These are phyloP conservation scores for Ajuga reptans DNA, from an alignment of 305 asterid genomes.

Conservation along the genomic window DNA sequence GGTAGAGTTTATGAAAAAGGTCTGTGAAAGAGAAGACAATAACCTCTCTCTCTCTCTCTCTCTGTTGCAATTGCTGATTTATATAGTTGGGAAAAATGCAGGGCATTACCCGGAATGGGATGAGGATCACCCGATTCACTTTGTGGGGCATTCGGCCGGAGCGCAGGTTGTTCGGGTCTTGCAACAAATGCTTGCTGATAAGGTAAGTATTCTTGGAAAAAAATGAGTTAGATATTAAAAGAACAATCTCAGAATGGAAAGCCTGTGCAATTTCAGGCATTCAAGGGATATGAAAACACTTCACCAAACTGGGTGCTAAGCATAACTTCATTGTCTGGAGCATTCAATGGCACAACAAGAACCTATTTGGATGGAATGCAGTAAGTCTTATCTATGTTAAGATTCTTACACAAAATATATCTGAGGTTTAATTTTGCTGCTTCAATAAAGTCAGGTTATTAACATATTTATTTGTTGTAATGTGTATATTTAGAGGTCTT, in stretches of 20 bases:
- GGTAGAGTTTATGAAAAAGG: conserved; percentile 73
- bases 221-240: background rate
- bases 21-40: conserved; percentile 6
- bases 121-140: conserved; percentile 86
- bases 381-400: conserved; percentile 33
- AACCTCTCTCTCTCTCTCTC: too few species aligned
- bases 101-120: conserved; percentile 97
- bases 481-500: background rate
- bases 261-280: conserved; percentile 44
- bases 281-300: conserved; percentile 60
- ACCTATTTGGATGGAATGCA: conserved; percentile 86
- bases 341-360: conserved; percentile 93
- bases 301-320: conserved; percentile 81
- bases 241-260: background rate
- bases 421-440: background rate
- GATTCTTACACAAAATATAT: background rate
- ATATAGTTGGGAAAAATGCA: conserved; percentile 23
- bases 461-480: background rate
- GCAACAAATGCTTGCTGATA: conserved; percentile 97
- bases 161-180: conserved; percentile 85
- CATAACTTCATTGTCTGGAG: conserved; percentile 87
- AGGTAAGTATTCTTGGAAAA: conserved; percentile 34
- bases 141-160: conserved; percentile 97
- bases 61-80: background rate
- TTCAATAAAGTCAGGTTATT: background rate